Evolutionary conservation across 441 rosid species (phyloP), one percentile per base, ranked within the genome.

Genomic region (Pelargonium cotyledonis): DNA sequence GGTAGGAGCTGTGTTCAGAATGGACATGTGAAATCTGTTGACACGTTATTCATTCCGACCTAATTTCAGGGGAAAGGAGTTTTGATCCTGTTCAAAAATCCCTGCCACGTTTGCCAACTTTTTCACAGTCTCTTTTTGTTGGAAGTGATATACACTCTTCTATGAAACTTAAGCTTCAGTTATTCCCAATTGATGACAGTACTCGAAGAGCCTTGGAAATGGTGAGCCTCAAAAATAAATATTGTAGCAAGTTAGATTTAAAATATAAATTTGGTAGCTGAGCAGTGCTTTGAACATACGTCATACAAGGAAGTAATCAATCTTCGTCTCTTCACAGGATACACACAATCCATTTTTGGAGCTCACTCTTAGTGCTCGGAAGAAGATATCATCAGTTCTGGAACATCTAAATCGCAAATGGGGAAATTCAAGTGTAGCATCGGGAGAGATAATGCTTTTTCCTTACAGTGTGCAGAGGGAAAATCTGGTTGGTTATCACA

Each of bases 351-450:
- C 98, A 18, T 85, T 85, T 74, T 83, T 95, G 79, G 99, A 92
- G 82, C 99, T 95, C 77, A 90, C 98, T 41, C 98, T 95, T 71
- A 85, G 97, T 74, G 79, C 78, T 65, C 90, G 96, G 73, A 95
- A 95, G 84, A 95, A 92, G 86, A 86, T 95, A 79, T 90, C 99
- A 72, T 95, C 99, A 40, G 86, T 95, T 61, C 69, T 91, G 76
- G 99, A 95, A 79, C 99, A 95, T 88, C 82, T 95, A 71, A 86
- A 82, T 75, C 89, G 92, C 72, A 95, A 95, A 81, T 95, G 99
- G 99, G 97, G 99, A 29, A 76, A 81, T 78, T 88, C 99, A 57
- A 87, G 87, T 80, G 78, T 80, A 68, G 96, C 97, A 49, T 76
- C 84, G 49, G 97, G 98, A 79, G 92, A 87, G 81, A 79, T 90